A percentile compares a stretch with the other conserved stretches of the same genome.
These are phyloP conservation scores for Penicillium sp. DNA, from an alignment of 2,329 filamentous ascomycete genomes.

Conservation along the genomic window DNA sequence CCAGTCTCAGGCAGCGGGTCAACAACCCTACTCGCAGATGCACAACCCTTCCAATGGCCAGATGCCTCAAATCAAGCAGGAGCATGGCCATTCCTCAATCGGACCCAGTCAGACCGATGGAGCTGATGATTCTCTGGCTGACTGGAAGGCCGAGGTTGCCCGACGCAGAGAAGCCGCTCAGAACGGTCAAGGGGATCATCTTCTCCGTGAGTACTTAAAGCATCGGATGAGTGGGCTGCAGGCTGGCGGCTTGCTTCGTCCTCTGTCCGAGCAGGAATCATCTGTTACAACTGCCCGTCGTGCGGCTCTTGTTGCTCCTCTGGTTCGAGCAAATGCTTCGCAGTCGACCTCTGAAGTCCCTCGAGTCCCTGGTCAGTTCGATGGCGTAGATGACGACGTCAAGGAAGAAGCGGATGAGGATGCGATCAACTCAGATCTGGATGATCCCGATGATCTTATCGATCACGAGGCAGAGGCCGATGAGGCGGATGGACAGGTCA, in stretches of 20 bases:
- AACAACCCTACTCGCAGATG: conserved; percentile 41
- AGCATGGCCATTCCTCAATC: conserved; percentile 45
- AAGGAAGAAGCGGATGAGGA: conserved; percentile 77
- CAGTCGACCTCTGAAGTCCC: conserved; percentile 17
- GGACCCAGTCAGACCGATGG: conserved; percentile 75
- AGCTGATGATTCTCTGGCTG: conserved; percentile 61
- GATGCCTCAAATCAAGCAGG: conserved; percentile 48
- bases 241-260: conserved; percentile 51
- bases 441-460: conserved; percentile 85
- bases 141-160: conserved; percentile 54
- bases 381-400: conserved; percentile 58
- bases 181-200: conserved; percentile 41
- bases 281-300: conserved; percentile 45
- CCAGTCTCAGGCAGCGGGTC: conserved; percentile 46
- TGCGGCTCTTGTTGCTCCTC: conserved; percentile 30
- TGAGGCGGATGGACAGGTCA: conserved; percentile 81
- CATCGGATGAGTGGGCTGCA: conserved; percentile 48
- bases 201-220: conserved; percentile 49
- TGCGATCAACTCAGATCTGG: conserved; percentile 96
- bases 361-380: conserved; percentile 54
- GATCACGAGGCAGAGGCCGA: conserved; percentile 87
- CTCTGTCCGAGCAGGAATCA: conserved; percentile 44
- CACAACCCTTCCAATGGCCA: conserved; percentile 38
- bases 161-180: conserved; percentile 48
- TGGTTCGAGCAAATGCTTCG: conserved; percentile 10